Evolutionary conservation across 1,284 basidiomycete species (phyloP).

Genomic region (Rhodotorula sp.): DNA sequence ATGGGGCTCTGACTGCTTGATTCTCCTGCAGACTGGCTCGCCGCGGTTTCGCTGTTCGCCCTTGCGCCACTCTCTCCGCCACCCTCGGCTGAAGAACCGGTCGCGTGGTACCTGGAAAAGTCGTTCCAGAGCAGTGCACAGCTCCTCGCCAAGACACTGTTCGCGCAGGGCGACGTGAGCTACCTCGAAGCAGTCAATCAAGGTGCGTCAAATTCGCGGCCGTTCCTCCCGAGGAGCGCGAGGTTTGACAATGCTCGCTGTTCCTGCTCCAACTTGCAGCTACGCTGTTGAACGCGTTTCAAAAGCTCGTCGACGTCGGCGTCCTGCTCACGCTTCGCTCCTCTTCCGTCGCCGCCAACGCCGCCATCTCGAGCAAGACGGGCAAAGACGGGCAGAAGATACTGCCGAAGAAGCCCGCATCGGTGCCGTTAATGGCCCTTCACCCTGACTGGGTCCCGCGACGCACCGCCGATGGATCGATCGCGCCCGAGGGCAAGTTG

Average conservation of each 20-base stretch:
- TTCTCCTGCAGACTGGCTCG: slow-evolving; percentile 45
- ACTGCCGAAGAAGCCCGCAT: slow-evolving; percentile 39
- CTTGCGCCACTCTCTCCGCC: slow-evolving; percentile 41
- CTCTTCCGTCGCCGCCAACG: background rate
- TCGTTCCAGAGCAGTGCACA: slow-evolving; percentile 48
- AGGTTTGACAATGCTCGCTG: background rate
- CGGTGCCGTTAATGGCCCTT: slow-evolving; percentile 47
- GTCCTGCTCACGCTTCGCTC: slow-evolving; percentile 32
- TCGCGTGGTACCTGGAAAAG: slow-evolving; percentile 48
- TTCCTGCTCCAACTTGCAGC: slow-evolving; percentile 11
- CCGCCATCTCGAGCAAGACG: background rate
- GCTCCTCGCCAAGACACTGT: slow-evolving; percentile 49
- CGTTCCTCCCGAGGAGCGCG: background rate
- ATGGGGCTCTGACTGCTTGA: background rate
- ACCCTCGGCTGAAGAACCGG: slow-evolving; percentile 10
- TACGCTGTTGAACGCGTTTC: slow-evolving; percentile 38
- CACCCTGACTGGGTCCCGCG: slow-evolving; percentile 46
- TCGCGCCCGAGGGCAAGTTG: slow-evolving; percentile 39
- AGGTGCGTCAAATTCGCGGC: slow-evolving; percentile 28
- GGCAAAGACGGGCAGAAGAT: background rate
- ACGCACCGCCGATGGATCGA: slow-evolving; percentile 20
- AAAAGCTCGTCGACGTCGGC: slow-evolving; percentile 36
- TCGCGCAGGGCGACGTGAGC: slow-evolving; percentile 47
- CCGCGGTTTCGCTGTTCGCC: slow-evolving; percentile 47
- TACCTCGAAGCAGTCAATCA: slow-evolving; percentile 47